These are phyloP conservation scores for Avena insularis DNA, from an alignment of 176 grass and related monocot genomes.

Conservation along the genomic window DNA sequence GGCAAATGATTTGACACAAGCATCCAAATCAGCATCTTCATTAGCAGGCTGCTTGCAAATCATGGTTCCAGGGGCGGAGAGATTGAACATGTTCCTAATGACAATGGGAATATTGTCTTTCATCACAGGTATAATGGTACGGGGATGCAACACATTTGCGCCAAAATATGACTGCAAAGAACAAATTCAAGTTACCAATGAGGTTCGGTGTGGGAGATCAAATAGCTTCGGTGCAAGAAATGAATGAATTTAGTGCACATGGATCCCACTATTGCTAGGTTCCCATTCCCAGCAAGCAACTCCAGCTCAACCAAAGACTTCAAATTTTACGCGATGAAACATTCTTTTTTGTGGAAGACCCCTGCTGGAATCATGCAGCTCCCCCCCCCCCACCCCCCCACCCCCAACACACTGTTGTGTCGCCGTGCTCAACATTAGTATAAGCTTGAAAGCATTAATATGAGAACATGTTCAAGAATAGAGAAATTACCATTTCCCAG, in stretches of 20 bases:
- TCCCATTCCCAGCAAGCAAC: constrained; percentile 19
- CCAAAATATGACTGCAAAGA: constrained; percentile 89
- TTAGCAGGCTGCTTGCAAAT: constrained; percentile 79
- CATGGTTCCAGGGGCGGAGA: constrained; percentile 79
- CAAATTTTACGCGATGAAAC: not conserved
- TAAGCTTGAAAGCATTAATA: not conserved
- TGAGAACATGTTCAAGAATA: constrained; percentile 31
- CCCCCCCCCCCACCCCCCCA: not conserved
- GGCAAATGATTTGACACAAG: constrained; percentile 93
- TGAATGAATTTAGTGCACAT: constrained; percentile 21
- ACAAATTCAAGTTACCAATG: constrained; percentile 45
- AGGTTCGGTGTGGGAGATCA: constrained; percentile 18
- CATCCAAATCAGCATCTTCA: constrained; percentile 79
- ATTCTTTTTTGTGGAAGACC: not conserved
- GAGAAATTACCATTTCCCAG: constrained; percentile 96
- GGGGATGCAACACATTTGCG: constrained; percentile 96
- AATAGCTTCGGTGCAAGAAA: constrained; percentile 39
- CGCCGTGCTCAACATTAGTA: not conserved
- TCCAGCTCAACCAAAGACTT: constrained; percentile 23
- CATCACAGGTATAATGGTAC: constrained; percentile 99
- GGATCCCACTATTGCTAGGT: constrained; percentile 29
- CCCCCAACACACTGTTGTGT: not conserved
- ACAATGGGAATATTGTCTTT: constrained; percentile 89
- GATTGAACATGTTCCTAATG: constrained; percentile 95
- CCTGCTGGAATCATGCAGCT: constrained; percentile 16